Conservation (phyloP, 495 filamentous ascomycete genomes). For the Evernia prunastri region DNA sequence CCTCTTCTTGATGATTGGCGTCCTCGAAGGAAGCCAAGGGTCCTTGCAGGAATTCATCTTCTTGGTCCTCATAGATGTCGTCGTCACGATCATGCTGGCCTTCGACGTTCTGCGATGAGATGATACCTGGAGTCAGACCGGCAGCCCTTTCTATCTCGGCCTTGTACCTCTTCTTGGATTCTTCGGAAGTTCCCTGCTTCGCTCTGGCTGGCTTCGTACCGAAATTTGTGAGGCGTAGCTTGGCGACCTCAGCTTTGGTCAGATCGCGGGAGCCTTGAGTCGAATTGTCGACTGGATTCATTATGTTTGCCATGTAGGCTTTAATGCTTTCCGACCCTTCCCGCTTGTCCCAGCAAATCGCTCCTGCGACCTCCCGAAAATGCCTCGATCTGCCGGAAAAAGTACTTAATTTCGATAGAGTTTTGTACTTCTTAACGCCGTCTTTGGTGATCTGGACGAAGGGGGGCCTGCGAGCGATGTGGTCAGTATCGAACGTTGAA, state of each 20-base stretch:
- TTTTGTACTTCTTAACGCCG: neutral
- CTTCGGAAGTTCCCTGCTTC: neutral
- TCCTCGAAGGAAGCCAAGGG: neutral
- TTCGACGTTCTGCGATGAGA: too few species aligned
- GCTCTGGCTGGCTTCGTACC: neutral
- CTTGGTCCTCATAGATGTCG: neutral
- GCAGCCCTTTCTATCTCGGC: neutral
- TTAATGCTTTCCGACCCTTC: neutral
- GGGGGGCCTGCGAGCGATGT: neutral
- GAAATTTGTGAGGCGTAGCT: neutral
- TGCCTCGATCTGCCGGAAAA: neutral
- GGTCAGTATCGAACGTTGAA: neutral
- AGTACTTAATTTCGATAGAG: neutral
- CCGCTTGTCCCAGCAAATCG: neutral
- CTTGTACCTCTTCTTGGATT: neutral
- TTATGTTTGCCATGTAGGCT: neutral
- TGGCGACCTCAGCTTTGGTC: neutral
- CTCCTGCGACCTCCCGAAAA: neutral
- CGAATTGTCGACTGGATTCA: neutral
- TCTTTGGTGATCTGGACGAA: neutral
- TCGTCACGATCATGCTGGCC: neutral
- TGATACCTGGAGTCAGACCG: neutral
- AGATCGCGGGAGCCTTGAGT: slow-evolving; percentile 2
- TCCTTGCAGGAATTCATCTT: neutral
- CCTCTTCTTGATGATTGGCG: neutral